A percentile compares a stretch with the other conserved stretches of the same genome.
These are phyloP conservation scores for Cochlearia excelsa DNA, from an alignment of 345 rosid species.

Conservation along the genomic window DNA sequence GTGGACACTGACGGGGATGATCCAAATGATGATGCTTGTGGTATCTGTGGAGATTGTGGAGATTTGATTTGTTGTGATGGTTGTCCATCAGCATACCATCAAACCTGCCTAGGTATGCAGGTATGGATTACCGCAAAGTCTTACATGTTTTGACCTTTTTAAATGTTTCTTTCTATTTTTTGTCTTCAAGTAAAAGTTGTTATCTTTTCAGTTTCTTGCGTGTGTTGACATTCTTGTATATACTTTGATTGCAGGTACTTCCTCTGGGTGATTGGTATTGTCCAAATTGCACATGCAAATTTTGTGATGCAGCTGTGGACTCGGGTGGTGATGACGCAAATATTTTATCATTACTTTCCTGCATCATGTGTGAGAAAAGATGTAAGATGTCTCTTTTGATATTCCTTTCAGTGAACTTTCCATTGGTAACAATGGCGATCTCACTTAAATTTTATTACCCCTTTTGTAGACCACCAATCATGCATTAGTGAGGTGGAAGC, in stretches of 20 bases:
- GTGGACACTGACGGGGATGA: constrained; percentile 73
- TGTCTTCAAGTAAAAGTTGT: neutral
- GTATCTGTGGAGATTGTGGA: constrained; percentile 98
- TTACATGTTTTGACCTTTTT: constrained; percentile 5
- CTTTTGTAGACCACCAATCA: constrained; percentile 62
- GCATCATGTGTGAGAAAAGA: constrained; percentile 81
- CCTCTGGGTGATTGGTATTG: constrained; percentile 95
- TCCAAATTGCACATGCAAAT: constrained; percentile 88
- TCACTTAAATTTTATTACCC: constrained; percentile 20
- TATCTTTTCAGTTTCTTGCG: neutral
- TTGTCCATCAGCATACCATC: constrained; percentile 97
- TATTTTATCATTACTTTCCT: constrained; percentile 35
- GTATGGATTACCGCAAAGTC: constrained; percentile 37
- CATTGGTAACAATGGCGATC: constrained; percentile 12
- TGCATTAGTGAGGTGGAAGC: constrained; percentile 54
- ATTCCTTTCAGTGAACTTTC: neutral
- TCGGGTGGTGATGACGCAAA: constrained; percentile 34
- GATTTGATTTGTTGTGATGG: constrained; percentile 93
- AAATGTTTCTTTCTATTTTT: constrained; percentile 6
- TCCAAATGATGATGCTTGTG: constrained; percentile 97
- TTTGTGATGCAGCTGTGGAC: constrained; percentile 58
- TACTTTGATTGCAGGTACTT: constrained; percentile 56
- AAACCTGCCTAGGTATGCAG: constrained; percentile 71
- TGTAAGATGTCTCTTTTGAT: constrained; percentile 45
- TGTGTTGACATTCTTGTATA: constrained; percentile 22